phyloP scores from a whole-genome alignment of 441 rosid species.

The Rhodomyrtus psidioides region DNA sequence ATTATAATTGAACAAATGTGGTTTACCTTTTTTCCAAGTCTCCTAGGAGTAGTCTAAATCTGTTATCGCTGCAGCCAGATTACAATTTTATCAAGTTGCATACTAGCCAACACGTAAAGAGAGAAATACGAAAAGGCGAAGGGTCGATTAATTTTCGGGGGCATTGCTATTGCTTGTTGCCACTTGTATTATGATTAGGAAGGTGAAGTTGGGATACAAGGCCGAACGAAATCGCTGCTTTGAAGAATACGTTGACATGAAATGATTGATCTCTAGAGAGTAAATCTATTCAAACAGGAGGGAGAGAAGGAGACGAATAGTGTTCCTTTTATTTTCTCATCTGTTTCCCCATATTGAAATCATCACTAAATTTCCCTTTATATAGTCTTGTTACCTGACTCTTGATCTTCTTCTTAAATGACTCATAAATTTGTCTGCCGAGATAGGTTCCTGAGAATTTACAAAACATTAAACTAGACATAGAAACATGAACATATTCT shows the following conservation, averaged over 20 bases:
- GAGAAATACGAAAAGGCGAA: background rate
- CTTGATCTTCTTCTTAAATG: too few relatives aligned
- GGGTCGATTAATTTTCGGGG: background rate
- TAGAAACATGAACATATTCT: too few relatives aligned
- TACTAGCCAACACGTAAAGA: background rate
- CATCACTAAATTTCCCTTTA: too few relatives aligned
- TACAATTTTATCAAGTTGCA: background rate
- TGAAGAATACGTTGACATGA: background rate
- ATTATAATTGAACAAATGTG: background rate
- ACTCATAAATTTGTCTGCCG: too few relatives aligned
- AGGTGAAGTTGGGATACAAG: background rate
- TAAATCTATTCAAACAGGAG: background rate
- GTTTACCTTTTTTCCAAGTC: background rate
- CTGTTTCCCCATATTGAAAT: too few relatives aligned
- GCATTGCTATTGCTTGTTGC: background rate
- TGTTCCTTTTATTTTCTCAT: too few relatives aligned
- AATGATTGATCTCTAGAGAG: background rate
- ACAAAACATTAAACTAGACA: too few relatives aligned
- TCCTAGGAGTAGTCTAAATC: background rate
- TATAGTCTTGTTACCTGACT: too few relatives aligned
- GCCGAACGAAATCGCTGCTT: background rate
- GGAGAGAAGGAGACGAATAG: too few relatives aligned
- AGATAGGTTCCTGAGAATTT: too few relatives aligned
- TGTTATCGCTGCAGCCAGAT: background rate
- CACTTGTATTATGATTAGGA: background rate